phyloP scores from a whole-genome alignment of 805 yeast genomes.

The Brettanomyces bruxellensis region DNA sequence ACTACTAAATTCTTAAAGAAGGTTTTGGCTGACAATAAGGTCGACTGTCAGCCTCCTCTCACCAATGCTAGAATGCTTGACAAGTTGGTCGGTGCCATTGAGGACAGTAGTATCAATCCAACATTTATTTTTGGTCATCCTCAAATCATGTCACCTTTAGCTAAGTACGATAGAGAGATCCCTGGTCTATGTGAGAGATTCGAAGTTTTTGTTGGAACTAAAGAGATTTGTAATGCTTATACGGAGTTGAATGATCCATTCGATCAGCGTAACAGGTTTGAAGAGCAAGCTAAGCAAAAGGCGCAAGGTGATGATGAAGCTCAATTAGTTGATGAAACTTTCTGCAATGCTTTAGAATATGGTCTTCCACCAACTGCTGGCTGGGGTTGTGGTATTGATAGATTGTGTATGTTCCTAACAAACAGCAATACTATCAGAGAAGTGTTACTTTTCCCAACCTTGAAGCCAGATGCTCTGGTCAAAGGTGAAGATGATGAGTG shows the following conservation, averaged over 20 bases:
- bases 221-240: conserved; percentile 97
- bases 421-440: conserved; percentile 95
- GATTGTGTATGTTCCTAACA: conserved; percentile 96
- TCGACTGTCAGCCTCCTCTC: conserved; percentile 82
- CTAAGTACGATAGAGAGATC: conserved; percentile 84
- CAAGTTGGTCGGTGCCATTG: conserved; percentile 94
- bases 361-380: conserved; percentile 99
- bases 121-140: conserved; percentile 98
- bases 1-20: conserved; percentile 85
- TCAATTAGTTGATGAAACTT: conserved; percentile 89
- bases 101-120: conserved; percentile 91
- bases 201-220: conserved; percentile 97
- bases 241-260: conserved; percentile 98
- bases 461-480: conserved; percentile 74
- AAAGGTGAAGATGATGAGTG: conserved; percentile 27
- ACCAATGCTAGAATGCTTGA: conserved; percentile 99
- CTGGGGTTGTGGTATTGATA: conserved; percentile 99
- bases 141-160: conserved; percentile 99
- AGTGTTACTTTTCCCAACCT: conserved; percentile 95
- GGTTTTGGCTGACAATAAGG: conserved; percentile 65
- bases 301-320: conserved; percentile 99
- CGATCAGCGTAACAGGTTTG: conserved; percentile 95
- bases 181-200: conserved; percentile 98
- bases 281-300: conserved; percentile 98
- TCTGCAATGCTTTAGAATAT: conserved; percentile 95